Evolutionary conservation across 345 rosid species (phyloP).

Genomic region (Brassica rapa): DNA sequence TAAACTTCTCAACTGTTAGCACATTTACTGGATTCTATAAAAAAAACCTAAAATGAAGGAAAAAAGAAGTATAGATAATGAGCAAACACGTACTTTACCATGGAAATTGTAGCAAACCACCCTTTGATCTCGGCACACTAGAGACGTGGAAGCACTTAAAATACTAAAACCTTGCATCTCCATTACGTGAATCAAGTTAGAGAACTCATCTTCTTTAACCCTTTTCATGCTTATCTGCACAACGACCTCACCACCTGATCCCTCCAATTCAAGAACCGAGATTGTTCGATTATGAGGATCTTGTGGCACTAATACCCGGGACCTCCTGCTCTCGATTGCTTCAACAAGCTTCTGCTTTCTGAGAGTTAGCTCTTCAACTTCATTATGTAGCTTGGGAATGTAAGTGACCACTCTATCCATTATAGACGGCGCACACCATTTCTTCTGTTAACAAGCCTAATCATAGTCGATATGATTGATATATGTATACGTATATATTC

Average conservation of each 20-base stretch:
- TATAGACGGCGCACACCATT: constrained; percentile 42
- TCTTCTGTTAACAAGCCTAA: constrained; percentile 22
- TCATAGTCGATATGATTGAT: background rate
- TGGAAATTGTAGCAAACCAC: constrained; percentile 35
- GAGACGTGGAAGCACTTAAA: constrained; percentile 34
- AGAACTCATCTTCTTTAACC: constrained; percentile 27
- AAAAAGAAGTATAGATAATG: background rate
- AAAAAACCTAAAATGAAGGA: background rate
- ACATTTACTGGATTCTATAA: background rate
- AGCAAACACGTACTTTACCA: constrained; percentile 31
- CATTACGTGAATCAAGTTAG: constrained; percentile 28
- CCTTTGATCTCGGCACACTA: constrained; percentile 26
- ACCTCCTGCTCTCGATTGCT: background rate
- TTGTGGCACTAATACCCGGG: background rate
- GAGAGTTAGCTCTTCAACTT: constrained; percentile 29
- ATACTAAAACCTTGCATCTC: constrained; percentile 33
- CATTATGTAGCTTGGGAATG: constrained; percentile 34
- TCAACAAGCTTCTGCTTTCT: constrained; percentile 14
- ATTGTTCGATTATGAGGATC: constrained; percentile 18
- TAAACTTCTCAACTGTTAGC: background rate
- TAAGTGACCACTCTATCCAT: constrained; percentile 33
- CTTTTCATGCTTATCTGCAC: constrained; percentile 32
- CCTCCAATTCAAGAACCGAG: constrained; percentile 33
- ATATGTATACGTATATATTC: too few species aligned
- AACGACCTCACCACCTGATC: constrained; percentile 26